phyloP scores from a whole-genome alignment of 148 eudicot genomes.

The Rhododendron vialii region DNA sequence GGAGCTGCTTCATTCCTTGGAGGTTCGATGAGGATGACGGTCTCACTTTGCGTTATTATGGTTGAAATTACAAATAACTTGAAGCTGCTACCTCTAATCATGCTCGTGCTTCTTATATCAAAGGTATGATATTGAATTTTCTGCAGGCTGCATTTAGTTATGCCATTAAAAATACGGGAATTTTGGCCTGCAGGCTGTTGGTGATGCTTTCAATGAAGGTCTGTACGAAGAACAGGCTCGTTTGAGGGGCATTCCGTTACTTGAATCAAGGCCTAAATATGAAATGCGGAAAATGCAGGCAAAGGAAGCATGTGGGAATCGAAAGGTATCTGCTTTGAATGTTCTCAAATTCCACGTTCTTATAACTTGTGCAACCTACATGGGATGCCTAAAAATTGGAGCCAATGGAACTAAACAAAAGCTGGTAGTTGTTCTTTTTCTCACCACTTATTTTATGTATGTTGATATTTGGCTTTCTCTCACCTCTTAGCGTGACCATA shows the following conservation, averaged over 20 bases:
- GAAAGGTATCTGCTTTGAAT: constrained; percentile 43
- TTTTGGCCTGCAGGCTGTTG: constrained; percentile 71
- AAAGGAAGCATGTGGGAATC: constrained; percentile 73
- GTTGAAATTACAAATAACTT: constrained; percentile 96
- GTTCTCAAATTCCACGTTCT: background rate
- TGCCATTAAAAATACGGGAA: background rate
- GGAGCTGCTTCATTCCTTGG: constrained; percentile 99
- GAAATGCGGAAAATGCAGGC: constrained; percentile 88
- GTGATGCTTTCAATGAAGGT: constrained; percentile 98
- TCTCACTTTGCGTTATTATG: constrained; percentile 97
- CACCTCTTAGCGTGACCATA: background rate
- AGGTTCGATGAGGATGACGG: constrained; percentile 98
- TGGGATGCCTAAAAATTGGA: background rate
- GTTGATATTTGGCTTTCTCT: background rate
- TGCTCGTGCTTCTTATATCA: constrained; percentile 98
- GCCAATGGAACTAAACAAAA: background rate
- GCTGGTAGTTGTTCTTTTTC: background rate
- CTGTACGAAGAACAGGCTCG: constrained; percentile 96
- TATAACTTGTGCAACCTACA: background rate
- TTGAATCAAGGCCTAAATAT: constrained; percentile 84
- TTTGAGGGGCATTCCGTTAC: constrained; percentile 75
- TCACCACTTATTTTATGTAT: too few relatives aligned
- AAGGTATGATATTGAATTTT: constrained; percentile 45
- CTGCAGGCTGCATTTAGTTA: constrained; percentile 5
- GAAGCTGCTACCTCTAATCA: constrained; percentile 90